Evolutionary conservation across 2,329 filamentous ascomycete genomes (phyloP).

Genomic region (Exophiala sp.): DNA sequence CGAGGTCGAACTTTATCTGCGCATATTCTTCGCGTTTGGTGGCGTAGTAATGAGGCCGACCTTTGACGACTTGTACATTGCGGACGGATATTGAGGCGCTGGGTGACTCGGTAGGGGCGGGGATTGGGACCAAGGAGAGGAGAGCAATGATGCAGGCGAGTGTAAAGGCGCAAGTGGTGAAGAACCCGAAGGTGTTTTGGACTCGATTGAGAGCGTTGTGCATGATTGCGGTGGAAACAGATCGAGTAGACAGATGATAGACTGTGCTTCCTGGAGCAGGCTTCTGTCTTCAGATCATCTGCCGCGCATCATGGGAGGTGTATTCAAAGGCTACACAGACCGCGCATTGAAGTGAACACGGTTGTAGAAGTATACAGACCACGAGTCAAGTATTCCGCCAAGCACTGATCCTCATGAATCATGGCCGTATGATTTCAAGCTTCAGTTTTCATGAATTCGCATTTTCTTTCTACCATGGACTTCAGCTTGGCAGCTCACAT

Average conservation of each 20-base stretch:
- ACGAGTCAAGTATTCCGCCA: background rate
- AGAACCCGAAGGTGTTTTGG: conserved; percentile 96
- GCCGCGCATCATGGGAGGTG: background rate
- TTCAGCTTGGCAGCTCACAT: conserved; percentile 27
- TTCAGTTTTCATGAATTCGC: background rate
- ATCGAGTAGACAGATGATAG: background rate
- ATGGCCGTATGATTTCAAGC: background rate
- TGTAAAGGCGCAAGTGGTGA: conserved; percentile 86
- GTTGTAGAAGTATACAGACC: background rate
- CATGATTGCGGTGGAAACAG: conserved; percentile 53
- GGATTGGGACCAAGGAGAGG: conserved; percentile 58
- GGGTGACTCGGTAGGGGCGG: conserved; percentile 58
- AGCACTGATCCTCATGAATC: background rate
- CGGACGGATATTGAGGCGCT: conserved; percentile 62
- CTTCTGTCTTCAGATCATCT: background rate
- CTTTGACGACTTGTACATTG: conserved; percentile 84
- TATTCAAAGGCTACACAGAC: background rate
- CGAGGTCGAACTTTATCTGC: conserved; percentile 86
- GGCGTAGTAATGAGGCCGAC: conserved; percentile 93
- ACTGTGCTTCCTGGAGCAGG: background rate
- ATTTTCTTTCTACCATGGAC: conserved; percentile 18
- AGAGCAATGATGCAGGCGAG: conserved; percentile 76
- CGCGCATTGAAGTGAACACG: conserved; percentile 4
- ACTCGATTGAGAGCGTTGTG: conserved; percentile 79
- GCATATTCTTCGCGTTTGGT: conserved; percentile 93